Conservation (phyloP, 345 rosid species). For the Lenwebbia sp. region DNA sequence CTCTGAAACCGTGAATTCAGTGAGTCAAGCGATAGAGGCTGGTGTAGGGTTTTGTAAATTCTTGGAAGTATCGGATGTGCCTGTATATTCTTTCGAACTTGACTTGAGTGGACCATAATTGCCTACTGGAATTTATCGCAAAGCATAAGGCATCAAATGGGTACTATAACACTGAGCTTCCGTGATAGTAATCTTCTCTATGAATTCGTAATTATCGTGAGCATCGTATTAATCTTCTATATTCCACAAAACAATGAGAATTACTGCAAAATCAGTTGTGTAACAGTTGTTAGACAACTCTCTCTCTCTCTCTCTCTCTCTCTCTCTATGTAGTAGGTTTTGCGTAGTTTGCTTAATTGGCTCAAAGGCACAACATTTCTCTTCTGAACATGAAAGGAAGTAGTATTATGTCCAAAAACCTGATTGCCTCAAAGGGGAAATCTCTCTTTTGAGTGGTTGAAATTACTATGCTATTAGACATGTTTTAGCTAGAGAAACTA, state of each 20-base stretch:
- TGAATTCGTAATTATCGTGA: neutral
- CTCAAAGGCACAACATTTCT: neutral
- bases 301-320: neutral
- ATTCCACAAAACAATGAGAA: neutral
- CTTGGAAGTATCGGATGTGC: neutral
- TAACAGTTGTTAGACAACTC: neutral
- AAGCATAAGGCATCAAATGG: neutral
- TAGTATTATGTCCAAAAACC: neutral
- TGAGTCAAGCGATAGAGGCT: neutral
- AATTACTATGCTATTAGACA: neutral
- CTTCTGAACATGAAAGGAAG: neutral
- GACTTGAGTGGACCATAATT: neutral
- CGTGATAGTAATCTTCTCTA: neutral
- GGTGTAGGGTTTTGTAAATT: neutral
- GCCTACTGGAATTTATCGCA: neutral
- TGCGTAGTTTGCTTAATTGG: neutral
- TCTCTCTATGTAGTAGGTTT: neutral
- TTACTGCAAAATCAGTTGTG: neutral
- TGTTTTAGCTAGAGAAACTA: neutral
- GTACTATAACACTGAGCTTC: neutral
- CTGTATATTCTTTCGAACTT: neutral
- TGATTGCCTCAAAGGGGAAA: neutral
- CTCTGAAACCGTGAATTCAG: neutral
- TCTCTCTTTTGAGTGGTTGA: neutral
- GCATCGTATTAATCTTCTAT: neutral